Conservation (phyloP, 2,329 filamentous ascomycete species). For the Curvularia verruculosa region DNA sequence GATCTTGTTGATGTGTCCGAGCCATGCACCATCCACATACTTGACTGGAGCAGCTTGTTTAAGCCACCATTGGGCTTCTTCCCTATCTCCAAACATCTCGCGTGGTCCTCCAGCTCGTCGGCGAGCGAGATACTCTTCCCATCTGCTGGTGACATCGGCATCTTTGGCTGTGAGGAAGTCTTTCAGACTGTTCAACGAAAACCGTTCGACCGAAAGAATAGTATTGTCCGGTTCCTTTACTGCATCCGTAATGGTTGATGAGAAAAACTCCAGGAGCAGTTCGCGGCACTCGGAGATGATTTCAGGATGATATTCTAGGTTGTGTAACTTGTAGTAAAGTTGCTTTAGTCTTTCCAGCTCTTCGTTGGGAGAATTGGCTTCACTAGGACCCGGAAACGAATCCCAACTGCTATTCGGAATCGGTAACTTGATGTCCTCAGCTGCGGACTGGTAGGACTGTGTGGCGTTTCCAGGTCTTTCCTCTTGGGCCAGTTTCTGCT, state of each 20-base stretch:
- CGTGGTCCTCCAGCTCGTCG: constrained; percentile 42
- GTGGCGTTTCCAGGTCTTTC: constrained; percentile 25
- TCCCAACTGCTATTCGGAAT: background rate
- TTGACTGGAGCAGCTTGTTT: constrained; percentile 53
- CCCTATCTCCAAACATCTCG: constrained; percentile 47
- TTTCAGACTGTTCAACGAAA: constrained; percentile 30
- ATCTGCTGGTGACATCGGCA: constrained; percentile 38
- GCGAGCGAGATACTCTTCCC: constrained; percentile 45
- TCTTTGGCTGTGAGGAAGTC: constrained; percentile 45
- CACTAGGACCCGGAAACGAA: background rate
- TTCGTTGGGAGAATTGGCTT: background rate
- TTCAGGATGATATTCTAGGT: constrained; percentile 48
- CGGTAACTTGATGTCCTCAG: constrained; percentile 2
- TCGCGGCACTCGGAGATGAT: constrained; percentile 44
- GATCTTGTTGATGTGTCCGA: constrained; percentile 54
- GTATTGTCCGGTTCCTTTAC: constrained; percentile 16
- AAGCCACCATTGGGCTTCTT: constrained; percentile 52
- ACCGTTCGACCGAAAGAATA: constrained; percentile 44
- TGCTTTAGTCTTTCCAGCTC: constrained; percentile 35
- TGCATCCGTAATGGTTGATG: constrained; percentile 39
- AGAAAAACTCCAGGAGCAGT: constrained; percentile 46
- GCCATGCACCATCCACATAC: constrained; percentile 58
- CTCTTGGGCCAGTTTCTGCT: constrained; percentile 21
- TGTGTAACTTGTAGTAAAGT: constrained; percentile 52
- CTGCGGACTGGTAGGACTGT: constrained; percentile 15